phyloP scores from a whole-genome alignment of 2,329 filamentous ascomycete species.

The Trichoderma harzianum region DNA sequence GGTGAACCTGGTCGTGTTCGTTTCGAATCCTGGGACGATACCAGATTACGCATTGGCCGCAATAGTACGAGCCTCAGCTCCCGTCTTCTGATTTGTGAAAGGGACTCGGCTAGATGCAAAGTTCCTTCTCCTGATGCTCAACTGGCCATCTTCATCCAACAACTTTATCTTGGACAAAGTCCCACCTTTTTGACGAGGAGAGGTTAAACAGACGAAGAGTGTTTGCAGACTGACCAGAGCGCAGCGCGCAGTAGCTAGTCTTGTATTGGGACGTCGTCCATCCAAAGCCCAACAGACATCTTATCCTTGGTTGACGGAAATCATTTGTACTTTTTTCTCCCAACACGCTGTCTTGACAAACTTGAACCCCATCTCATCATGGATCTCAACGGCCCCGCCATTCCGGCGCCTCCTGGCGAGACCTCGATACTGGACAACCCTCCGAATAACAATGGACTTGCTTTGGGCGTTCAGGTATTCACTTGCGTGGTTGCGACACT shows the following conservation, averaged over 20 bases:
- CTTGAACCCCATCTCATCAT: neutral
- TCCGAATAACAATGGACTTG: neutral
- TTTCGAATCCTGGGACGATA: no score
- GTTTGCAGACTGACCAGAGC: neutral
- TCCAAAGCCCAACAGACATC: neutral
- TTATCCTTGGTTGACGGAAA: neutral
- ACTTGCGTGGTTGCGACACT: neutral
- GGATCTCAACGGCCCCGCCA: conserved; percentile 7
- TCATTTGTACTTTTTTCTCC: neutral
- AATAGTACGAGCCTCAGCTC: no score
- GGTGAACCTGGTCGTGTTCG: no score
- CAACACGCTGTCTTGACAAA: neutral
- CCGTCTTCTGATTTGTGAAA: no score
- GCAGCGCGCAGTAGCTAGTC: neutral
- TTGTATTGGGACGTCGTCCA: neutral
- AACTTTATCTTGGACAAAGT: no score
- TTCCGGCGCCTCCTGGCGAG: neutral
- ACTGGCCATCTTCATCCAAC: no score
- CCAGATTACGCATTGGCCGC: no score
- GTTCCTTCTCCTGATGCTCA: no score
- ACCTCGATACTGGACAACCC: conserved; percentile 1
- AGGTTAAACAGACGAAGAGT: no score
- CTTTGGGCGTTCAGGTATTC: neutral
- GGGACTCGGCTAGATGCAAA: no score
- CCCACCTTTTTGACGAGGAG: no score